Evolutionary conservation across 2,329 filamentous ascomycete species (phyloP), one percentile per base, ranked within the genome.

Genomic region (Phoma herbarum): DNA sequence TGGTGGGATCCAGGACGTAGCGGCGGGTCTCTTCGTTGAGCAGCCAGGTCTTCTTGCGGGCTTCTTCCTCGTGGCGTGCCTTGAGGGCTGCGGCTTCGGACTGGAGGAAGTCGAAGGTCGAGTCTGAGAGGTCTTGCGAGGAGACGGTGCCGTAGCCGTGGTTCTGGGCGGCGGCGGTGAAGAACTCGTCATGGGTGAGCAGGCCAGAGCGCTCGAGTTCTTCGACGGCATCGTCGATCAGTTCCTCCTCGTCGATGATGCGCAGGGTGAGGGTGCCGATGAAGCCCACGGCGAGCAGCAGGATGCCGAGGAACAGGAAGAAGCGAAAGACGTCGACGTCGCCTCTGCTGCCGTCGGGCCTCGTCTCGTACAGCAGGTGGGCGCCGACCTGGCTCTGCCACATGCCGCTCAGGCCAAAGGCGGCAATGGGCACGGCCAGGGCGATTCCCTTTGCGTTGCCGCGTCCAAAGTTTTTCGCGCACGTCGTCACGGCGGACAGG

Each of bases 381-480:
- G 88, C 94, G 28, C 90, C 94, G 23, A 96, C 80, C 80, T 98
- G 94, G 69, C 92, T 96, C 78, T 95, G 85, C 91, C 95, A 96
- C 90, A 99, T 94, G 46, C 93, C 93, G 72, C 93, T 97, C 56
- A 99, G 78, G 0, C 95, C 95, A 75, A 97, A 97, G 7, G 91
- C 90, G 0, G 95, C 92, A 75, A 98, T 97, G 1, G 95, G 95
- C 59, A 92, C 84, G 1, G 94, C 93, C 54, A 99, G 83, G 60
- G 96, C 94, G 49, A 99, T 80, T 0, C 95, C 95, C 70, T 94
- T 90, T 71, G 96, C 89, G 71, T 89, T 91, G 4, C 93, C 92
- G 60, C 90, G 88, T 47, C 93, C 93, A 79, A 98, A 99, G 79
- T 98, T 99, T 86, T 99, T 99, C 33, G 95, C 95, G 73, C 93